phyloP scores from a whole-genome alignment of 1,139 yeast species.

The Waltiozyma sp. region DNA sequence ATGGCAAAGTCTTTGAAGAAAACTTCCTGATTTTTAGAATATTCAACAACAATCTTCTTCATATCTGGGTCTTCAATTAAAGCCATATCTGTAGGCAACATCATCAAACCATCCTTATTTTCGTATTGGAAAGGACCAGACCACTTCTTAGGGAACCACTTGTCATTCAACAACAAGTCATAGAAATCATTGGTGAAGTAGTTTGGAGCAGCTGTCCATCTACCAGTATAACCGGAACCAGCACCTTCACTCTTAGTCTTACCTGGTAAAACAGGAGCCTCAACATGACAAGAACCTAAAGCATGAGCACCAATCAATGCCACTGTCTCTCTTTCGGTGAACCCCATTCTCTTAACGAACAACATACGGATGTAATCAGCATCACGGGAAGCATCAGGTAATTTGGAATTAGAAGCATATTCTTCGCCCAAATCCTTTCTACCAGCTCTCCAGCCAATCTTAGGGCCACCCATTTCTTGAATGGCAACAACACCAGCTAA shows the following conservation, averaged over 20 bases:
- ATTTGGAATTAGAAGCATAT: slow-evolving; percentile 54
- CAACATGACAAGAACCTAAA: slow-evolving; percentile 64
- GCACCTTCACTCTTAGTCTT: slow-evolving; percentile 21
- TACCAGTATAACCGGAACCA: slow-evolving; percentile 73
- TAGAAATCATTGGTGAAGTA: slow-evolving; percentile 76
- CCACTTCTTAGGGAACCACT: slow-evolving; percentile 73
- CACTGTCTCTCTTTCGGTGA: slow-evolving; percentile 74
- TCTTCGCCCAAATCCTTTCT: slow-evolving; percentile 42
- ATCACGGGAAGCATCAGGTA: slow-evolving; percentile 74
- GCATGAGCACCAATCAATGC: slow-evolving; percentile 86
- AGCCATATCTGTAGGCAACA: slow-evolving; percentile 81
- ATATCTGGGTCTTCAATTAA: slow-evolving; percentile 57
- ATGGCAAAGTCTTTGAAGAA: slow-evolving; percentile 65
- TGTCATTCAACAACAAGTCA: slow-evolving; percentile 56
- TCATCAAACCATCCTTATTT: slow-evolving; percentile 50
- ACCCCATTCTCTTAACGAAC: slow-evolving; percentile 56
- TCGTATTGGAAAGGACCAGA: slow-evolving; percentile 68
- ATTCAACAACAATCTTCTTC: slow-evolving; percentile 53
- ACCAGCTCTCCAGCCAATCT: slow-evolving; percentile 81
- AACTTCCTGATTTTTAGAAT: slow-evolving; percentile 58
- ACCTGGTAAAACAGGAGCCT: slow-evolving; percentile 22
- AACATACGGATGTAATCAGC: slow-evolving; percentile 58
- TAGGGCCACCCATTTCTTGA: slow-evolving; percentile 84
- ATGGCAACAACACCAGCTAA: slow-evolving; percentile 78
- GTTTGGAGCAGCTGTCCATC: slow-evolving; percentile 90